A percentile compares a stretch with the other conserved stretches of the same genome.
These are phyloP conservation scores for Kazachstania bromeliacearum DNA, from an alignment of 805 yeast genomes.

Conservation along the genomic window DNA sequence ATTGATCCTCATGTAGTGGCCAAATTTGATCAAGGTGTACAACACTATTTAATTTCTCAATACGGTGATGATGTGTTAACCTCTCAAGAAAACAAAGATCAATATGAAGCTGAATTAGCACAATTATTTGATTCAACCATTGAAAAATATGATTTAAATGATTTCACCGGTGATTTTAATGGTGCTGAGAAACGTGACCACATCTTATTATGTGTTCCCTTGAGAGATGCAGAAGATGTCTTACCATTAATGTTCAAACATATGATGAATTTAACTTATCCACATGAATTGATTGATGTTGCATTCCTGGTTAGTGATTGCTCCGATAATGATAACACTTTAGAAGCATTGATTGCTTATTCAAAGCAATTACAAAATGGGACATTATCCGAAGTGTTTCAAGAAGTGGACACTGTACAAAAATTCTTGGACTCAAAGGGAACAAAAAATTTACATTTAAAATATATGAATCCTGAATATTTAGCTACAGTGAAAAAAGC, in stretches of 20 bases:
- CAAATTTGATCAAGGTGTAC: conserved; percentile 34
- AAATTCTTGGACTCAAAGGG: conserved; percentile 38
- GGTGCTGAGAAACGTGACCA: conserved; percentile 50
- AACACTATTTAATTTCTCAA: conserved; percentile 29
- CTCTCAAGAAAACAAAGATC: conserved; percentile 20
- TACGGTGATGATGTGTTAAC: conserved; percentile 28
- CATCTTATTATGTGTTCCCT: conserved; percentile 61
- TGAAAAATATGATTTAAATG: conserved; percentile 52
- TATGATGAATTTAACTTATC: conserved; percentile 78
- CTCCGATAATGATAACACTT: conserved; percentile 53
- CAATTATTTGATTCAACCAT: conserved; percentile 39
- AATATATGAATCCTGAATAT: conserved; percentile 62
- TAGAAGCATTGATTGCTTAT: conserved; percentile 56
- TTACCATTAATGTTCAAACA: conserved; percentile 77
- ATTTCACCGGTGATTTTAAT: conserved; percentile 43
- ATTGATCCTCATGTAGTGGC: conserved; percentile 27
- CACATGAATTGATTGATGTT: conserved; percentile 68
- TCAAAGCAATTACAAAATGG: conserved; percentile 65
- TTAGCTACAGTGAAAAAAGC: conserved; percentile 47
- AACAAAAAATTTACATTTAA: conserved; percentile 51
- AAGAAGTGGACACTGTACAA: conserved; percentile 27
- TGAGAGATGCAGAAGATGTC: conserved; percentile 69
- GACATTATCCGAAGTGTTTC: conserved; percentile 39
- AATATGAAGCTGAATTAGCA: conserved; percentile 28
- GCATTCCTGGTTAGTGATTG: conserved; percentile 79